Percentiles rank a stretch among this genome's conserved stretches.
Evolutionary conservation across 1,284 basidiomycete species (phyloP).

Genomic region (Cronartium quercuum): DNA sequence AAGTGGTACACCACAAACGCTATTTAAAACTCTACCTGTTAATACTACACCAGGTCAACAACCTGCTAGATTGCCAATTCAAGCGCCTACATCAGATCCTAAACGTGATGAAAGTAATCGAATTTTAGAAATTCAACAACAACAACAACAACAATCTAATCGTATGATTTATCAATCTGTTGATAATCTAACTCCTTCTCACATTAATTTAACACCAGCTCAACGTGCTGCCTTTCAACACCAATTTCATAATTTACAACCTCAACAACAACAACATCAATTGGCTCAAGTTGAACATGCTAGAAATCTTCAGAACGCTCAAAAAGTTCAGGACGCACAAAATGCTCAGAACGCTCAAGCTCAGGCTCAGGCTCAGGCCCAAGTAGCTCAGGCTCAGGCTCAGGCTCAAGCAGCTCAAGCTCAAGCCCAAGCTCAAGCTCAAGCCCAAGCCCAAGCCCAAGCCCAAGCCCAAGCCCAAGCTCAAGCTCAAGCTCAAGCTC

Average conservation of each 20-base stretch:
- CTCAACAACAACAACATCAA: constrained; percentile 10
- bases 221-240: not conserved
- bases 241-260: not conserved
- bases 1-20: constrained; percentile 10
- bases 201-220: not conserved
- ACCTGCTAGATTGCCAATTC: not conserved
- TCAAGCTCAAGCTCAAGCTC: not conserved
- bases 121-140: not conserved
- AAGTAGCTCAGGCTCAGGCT: not conserved
- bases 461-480: not conserved
- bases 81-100: constrained; percentile 14
- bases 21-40: constrained; percentile 25
- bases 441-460: not conserved
- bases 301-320: not conserved
- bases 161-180: not conserved
- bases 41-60: constrained; percentile 27
- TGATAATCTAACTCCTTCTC: not conserved
- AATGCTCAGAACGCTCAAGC: constrained; percentile 7
- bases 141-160: not conserved
- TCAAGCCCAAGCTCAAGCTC: not conserved
- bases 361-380: not conserved
- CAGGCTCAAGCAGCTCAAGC: not conserved
- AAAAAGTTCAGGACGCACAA: not conserved
- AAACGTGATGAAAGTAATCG: constrained; percentile 13
- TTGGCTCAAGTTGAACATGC: not conserved